A percentile compares a stretch with the other conserved stretches of the same genome.
Conservation (phyloP, 169 alveolate genomes). For the Plasmodium coatneyi region DNA sequence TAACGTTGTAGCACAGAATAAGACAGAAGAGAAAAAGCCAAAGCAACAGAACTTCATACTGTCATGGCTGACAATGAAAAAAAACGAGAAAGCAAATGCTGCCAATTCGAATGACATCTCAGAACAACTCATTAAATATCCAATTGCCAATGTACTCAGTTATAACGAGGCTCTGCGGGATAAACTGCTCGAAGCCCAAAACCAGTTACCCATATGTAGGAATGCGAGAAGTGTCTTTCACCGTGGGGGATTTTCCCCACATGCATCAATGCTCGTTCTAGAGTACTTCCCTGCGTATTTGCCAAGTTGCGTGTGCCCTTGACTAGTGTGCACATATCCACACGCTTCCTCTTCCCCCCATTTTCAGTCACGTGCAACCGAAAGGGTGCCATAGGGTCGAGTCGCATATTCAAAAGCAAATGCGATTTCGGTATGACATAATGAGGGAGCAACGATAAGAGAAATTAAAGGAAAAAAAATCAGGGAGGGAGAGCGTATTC, state of each 20-base stretch:
- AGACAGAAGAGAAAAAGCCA: slow-evolving; percentile 50
- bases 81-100: slow-evolving; percentile 18
- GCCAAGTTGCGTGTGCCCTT: not conserved
- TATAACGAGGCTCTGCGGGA: slow-evolving; percentile 32
- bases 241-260: not conserved
- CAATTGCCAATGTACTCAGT: slow-evolving; percentile 35
- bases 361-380: slow-evolving; percentile 21
- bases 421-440: not conserved
- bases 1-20: slow-evolving; percentile 14
- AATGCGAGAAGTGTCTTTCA: not conserved
- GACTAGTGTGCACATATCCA: not conserved
- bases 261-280: not conserved
- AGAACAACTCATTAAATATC: slow-evolving; percentile 24
- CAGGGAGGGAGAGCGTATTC: not conserved
- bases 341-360: not conserved
- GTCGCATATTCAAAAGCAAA: not conserved
- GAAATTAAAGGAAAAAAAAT: not conserved
- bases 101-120: slow-evolving; percentile 4
- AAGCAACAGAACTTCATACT: slow-evolving; percentile 56
- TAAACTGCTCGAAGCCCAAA: slow-evolving; percentile 30
- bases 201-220: slow-evolving; percentile 48
- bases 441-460: not conserved
- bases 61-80: slow-evolving; percentile 65
- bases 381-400: not conserved
- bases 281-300: not conserved